These are phyloP conservation scores for Coemansia sp. DNA, from an alignment of 192 early-diverging fungal genomes.

Conservation along the genomic window DNA sequence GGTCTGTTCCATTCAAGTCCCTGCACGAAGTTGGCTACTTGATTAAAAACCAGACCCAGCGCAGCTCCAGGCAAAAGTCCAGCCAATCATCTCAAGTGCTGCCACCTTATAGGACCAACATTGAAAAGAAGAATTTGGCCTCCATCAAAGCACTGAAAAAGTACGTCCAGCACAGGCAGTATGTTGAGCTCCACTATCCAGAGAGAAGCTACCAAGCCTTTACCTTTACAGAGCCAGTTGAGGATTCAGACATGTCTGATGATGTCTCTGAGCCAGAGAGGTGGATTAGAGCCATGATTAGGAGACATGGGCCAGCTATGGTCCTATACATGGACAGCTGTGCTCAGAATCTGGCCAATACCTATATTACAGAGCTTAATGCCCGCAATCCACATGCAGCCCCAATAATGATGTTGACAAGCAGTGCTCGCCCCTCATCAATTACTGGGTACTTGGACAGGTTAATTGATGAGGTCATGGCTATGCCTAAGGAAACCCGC, in stretches of 20 bases:
- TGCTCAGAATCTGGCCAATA: conserved; percentile 27
- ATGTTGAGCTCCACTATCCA: conserved; percentile 20
- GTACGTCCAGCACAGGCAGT: conserved; percentile 15
- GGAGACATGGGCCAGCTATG: conserved; percentile 32
- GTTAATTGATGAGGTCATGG: conserved; percentile 26
- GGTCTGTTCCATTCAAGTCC: conserved; percentile 54
- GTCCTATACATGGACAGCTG: conserved; percentile 41
- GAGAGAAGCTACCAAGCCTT: conserved; percentile 1
- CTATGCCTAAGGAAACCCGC: conserved; percentile 16
- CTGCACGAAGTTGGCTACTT: conserved; percentile 47
- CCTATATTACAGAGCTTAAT: conserved; percentile 25
- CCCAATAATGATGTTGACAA: background rate
- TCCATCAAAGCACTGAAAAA: conserved; percentile 44
- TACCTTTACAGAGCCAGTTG: background rate
- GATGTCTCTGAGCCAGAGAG: conserved; percentile 47
- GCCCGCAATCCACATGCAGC: background rate
- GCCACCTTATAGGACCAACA: conserved; percentile 29
- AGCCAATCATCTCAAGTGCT: background rate
- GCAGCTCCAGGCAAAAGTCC: conserved; percentile 16
- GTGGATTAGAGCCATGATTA: conserved; percentile 49
- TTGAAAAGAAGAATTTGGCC: conserved; percentile 45
- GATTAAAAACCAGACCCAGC: conserved; percentile 39
- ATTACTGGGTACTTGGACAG: conserved; percentile 7
- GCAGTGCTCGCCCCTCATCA: background rate
- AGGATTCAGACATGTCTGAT: conserved; percentile 10